phyloP scores from a whole-genome alignment of 345 rosid genomes.

The Firmiana major region DNA sequence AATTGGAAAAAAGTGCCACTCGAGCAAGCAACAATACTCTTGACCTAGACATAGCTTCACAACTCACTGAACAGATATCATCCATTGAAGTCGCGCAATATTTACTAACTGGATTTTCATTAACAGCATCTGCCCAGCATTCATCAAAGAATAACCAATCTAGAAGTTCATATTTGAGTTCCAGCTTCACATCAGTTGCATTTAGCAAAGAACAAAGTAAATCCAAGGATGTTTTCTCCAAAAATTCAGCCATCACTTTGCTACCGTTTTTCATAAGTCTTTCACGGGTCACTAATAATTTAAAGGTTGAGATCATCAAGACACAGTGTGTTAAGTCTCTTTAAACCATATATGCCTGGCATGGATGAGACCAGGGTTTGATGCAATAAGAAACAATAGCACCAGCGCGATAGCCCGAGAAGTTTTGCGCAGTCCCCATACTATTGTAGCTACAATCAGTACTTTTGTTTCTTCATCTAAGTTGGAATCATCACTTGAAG shows the following conservation, averaged over 20 bases:
- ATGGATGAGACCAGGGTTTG: too few relatives aligned
- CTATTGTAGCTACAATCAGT: too few relatives aligned
- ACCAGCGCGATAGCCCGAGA: too few relatives aligned
- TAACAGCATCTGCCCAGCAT: slow-evolving; percentile 22
- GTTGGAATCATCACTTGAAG: too few relatives aligned
- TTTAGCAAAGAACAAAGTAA: slow-evolving; percentile 59
- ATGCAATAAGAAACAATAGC: too few relatives aligned
- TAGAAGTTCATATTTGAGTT: slow-evolving; percentile 54
- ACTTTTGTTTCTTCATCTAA: too few relatives aligned
- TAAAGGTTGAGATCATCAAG: slow-evolving; percentile 55
- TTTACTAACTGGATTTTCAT: slow-evolving; percentile 25
- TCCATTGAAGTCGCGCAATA: slow-evolving; percentile 29
- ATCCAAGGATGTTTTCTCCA: slow-evolving; percentile 65
- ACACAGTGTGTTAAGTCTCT: slow-evolving; percentile 53
- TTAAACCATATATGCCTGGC: slow-evolving; percentile 52
- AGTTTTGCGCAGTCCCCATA: too few relatives aligned
- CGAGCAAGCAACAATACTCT: slow-evolving; percentile 45
- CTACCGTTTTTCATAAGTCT: slow-evolving; percentile 43
- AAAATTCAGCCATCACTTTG: slow-evolving; percentile 70
- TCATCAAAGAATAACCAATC: slow-evolving; percentile 53
- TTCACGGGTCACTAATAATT: slow-evolving; percentile 51
- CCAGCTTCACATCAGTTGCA: slow-evolving; percentile 48
- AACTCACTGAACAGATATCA: slow-evolving; percentile 45
- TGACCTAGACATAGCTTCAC: slow-evolving; percentile 35
- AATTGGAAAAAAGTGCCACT: slow-evolving; percentile 46